Base-by-base conservation (phyloP, 768 basidiomycete genomes). In the Clavulina sp. region DNA sequence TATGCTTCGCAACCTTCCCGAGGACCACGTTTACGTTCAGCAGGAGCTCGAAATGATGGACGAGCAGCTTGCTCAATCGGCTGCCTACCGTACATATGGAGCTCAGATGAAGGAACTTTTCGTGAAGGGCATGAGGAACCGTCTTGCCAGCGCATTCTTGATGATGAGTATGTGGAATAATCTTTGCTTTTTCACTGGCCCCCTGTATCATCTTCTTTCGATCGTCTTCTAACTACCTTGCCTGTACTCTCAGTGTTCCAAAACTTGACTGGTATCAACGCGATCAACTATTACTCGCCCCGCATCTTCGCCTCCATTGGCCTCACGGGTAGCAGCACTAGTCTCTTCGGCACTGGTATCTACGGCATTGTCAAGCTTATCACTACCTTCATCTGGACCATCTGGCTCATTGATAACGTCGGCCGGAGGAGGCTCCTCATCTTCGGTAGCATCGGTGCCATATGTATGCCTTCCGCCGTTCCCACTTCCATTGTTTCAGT, bases 361-460 rank as follows among this genome's bases (percentile, higher is more conserved):
- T 46, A 13, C 56, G 77, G 73, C 60, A 70, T 84, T 61, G 80
- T 88, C 67, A 83, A 86, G 62, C 77, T 80, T 24, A 70, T 73
- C 63, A 83, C 80, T 67, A 92, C 89, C 54, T 83, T n/a, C 34
- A 38, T 38, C 9, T 38, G 34, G 34, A 19, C 82, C 28, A 77
- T 89, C 66, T 87, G 73, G 67, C 75, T 80, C 61, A 76, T 91
- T 55, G 88, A 93, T 63, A 72, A 71, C 50, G 74, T 83, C 61
- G 88, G 88, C 58, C 84, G 88, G 57, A 80, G 88, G 52, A 73
- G 75, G 34, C 74, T 91, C 52, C 75, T 89, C 52, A 69, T 87
- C 60, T 72, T 75, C 54, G 88, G 89, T 61, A 84, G 86, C 24
- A 64, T 73, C 52, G 79, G 81, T 9, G 34, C 34, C 9, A 38